phyloP scores from a whole-genome alignment of 306 rosid genomes.

The Cicer arietinum region DNA sequence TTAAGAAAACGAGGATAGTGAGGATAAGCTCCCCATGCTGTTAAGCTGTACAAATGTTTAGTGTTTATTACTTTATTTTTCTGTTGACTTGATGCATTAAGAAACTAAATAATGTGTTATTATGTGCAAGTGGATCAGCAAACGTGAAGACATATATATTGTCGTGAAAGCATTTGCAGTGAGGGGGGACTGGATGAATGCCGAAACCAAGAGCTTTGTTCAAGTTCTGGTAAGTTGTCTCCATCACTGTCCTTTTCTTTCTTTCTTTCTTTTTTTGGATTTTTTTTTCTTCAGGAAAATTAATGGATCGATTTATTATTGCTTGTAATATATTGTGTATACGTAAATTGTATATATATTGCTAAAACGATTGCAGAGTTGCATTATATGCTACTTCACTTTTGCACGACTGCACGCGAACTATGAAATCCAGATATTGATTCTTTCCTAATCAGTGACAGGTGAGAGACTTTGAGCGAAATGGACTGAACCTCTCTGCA shows the following conservation, averaged over 20 bases:
- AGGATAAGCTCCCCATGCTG: slow-evolving; percentile 19
- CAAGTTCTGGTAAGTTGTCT: slow-evolving; percentile 65
- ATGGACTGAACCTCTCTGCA: slow-evolving; percentile 88
- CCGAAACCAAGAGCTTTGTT: slow-evolving; percentile 72
- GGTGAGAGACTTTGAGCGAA: slow-evolving; percentile 92
- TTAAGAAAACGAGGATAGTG: background rate
- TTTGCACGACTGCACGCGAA: slow-evolving; percentile 26
- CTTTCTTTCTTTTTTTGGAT: background rate
- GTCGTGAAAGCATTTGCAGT: slow-evolving; percentile 76
- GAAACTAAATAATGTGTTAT: slow-evolving; percentile 45
- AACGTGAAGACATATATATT: slow-evolving; percentile 87
- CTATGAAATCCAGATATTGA: slow-evolving; percentile 60
- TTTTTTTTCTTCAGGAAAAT: slow-evolving; percentile 26
- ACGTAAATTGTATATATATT: background rate
- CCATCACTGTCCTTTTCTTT: slow-evolving; percentile 4
- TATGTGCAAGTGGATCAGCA: slow-evolving; percentile 60
- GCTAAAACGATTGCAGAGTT: slow-evolving; percentile 34
- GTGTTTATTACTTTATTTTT: slow-evolving; percentile 11
- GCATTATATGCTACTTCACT: slow-evolving; percentile 31
- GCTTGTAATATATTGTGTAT: slow-evolving; percentile 5
- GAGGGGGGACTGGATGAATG: slow-evolving; percentile 71
- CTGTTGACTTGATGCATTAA: slow-evolving; percentile 17
- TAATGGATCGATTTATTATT: slow-evolving; percentile 23
- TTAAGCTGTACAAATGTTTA: slow-evolving; percentile 13
- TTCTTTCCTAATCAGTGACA: slow-evolving; percentile 92